Conservation (phyloP, 1,139 yeast genomes). For the Kluyveromyces sp. region DNA sequence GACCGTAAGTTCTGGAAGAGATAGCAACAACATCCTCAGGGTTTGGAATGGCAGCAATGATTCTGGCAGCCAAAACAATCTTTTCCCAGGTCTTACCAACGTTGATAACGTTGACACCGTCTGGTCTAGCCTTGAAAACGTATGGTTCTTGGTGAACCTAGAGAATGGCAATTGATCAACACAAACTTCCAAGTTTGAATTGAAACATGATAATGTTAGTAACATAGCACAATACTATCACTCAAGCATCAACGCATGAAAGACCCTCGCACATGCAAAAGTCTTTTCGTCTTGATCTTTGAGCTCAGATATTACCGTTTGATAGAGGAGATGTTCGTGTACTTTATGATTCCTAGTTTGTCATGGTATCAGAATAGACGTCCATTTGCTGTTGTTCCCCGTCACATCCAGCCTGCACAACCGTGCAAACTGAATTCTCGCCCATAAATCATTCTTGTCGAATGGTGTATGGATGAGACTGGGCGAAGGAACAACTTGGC, state of each 20-base stretch:
- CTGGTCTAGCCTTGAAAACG: conserved; percentile 99
- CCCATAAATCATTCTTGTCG: no score
- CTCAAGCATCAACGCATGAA: neutral
- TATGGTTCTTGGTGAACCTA: conserved; percentile 98
- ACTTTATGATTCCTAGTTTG: conserved; percentile 3
- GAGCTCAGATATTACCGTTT: conserved; percentile 5
- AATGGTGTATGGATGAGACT: neutral
- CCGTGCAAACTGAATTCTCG: no score
- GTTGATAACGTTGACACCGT: conserved; percentile 98
- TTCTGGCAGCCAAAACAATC: conserved; percentile 99
- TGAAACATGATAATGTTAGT: conserved; percentile 36
- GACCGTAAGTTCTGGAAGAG: conserved; percentile 99
- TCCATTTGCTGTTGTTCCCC: conserved; percentile 1
- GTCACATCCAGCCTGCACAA: no score
- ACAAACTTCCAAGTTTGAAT: neutral
- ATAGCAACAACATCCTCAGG: conserved; percentile 97
- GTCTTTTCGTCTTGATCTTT: neutral
- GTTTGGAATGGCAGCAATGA: conserved; percentile 99
- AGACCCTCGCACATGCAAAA: neutral
- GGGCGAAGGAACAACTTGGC: neutral
- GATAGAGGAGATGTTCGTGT: conserved; percentile 9
- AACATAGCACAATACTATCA: conserved; percentile 8
- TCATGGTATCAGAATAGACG: neutral
- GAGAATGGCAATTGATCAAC: conserved; percentile 13
- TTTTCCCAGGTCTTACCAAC: conserved; percentile 99